phyloP scores from a whole-genome alignment of 305 asterid species.

The Fraxinus sp. region DNA sequence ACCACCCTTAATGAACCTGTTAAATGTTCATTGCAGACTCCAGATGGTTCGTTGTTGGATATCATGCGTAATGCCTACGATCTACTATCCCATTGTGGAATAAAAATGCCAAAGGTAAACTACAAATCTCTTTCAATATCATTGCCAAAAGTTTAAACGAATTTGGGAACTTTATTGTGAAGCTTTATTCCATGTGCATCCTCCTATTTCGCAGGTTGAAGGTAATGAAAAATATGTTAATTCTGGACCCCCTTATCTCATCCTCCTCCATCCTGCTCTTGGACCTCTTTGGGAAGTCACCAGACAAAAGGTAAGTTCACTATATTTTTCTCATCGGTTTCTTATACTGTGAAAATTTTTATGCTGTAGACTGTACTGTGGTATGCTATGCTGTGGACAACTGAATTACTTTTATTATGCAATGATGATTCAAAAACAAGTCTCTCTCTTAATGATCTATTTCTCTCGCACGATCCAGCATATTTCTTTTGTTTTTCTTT shows the following conservation, averaged over 20 bases:
- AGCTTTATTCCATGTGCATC: conserved; percentile 17
- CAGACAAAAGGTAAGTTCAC: conserved; percentile 70
- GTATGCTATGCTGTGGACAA: conserved; percentile 14
- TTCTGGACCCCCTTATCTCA: conserved; percentile 90
- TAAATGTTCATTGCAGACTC: conserved; percentile 72
- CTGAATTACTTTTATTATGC: neutral
- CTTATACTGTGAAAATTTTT: conserved; percentile 2
- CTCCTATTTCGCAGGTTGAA: conserved; percentile 56
- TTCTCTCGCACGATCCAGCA: neutral
- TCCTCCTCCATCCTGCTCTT: conserved; percentile 96
- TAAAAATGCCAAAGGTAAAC: conserved; percentile 76
- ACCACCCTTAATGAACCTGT: neutral
- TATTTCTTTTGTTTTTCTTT: neutral
- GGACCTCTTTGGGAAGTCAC: conserved; percentile 89
- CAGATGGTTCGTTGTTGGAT: conserved; percentile 95
- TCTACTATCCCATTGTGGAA: conserved; percentile 77
- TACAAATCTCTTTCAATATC: conserved; percentile 19
- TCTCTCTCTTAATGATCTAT: neutral
- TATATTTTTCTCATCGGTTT: conserved; percentile 5
- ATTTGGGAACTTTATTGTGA: conserved; percentile 18
- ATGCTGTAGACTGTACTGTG: conserved; percentile 15
- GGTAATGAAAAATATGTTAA: conserved; percentile 68
- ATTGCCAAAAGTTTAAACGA: neutral
- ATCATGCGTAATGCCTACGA: conserved; percentile 93
- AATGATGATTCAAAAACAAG: neutral